Evolutionary conservation across 768 basidiomycete genomes (phyloP).

Genomic region (Pleurotus salmoneostramineus): DNA sequence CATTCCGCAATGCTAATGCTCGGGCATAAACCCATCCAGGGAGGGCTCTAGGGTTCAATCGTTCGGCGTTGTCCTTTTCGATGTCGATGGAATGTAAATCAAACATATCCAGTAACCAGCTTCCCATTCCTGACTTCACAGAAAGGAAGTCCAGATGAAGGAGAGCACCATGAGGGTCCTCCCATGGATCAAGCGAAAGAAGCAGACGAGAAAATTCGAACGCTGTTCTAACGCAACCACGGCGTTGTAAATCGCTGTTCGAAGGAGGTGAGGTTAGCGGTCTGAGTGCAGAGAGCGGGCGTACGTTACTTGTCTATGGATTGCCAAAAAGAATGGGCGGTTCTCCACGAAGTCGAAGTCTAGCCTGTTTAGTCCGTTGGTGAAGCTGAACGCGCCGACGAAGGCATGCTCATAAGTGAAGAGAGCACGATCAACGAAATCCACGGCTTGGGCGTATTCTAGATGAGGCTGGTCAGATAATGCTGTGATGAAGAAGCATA

Average conservation of each 20-base stretch:
- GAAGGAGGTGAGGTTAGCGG: background rate
- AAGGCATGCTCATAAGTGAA: constrained; percentile 93
- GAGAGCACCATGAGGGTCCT: constrained; percentile 85
- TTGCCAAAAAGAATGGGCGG: constrained; percentile 84
- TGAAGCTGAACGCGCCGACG: constrained; percentile 82
- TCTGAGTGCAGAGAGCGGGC: constrained; percentile 18
- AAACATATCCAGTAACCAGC: constrained; percentile 78
- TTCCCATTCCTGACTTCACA: constrained; percentile 71
- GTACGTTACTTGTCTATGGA: constrained; percentile 81
- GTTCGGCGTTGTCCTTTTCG: constrained; percentile 13
- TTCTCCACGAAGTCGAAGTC: constrained; percentile 93
- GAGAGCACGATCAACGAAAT: constrained; percentile 88
- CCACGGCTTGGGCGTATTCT: constrained; percentile 84
- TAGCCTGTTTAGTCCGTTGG: constrained; percentile 74
- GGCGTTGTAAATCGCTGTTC: constrained; percentile 74
- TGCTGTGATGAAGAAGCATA: no score
- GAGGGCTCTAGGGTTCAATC: constrained; percentile 53
- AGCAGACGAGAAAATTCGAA: constrained; percentile 91
- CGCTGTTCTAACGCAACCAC: constrained; percentile 85
- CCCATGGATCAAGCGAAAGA: constrained; percentile 78
- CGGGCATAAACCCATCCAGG: constrained; percentile 78
- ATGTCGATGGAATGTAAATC: constrained; percentile 34
- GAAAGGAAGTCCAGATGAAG: constrained; percentile 85
- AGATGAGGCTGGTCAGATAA: background rate
- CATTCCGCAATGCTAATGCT: constrained; percentile 61